Percentiles rank a stretch among this genome's conserved stretches.
Evolutionary conservation across 192 early-diverging fungal species (phyloP).

Genomic region (Chytriomyces sp.): DNA sequence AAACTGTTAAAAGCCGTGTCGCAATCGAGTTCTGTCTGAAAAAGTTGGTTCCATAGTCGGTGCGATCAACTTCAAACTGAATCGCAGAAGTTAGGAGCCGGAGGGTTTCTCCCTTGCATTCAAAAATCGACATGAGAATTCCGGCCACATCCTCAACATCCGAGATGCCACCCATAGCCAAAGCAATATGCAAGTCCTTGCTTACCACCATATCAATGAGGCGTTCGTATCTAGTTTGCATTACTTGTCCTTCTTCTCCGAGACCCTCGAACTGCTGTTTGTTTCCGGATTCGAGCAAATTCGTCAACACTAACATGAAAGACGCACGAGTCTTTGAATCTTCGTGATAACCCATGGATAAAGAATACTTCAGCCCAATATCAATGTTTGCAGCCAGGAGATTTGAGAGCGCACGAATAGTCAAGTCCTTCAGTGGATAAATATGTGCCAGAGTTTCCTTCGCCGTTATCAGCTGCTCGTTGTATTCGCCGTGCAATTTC

Average conservation of each 20-base stretch:
- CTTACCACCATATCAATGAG: slow-evolving; percentile 63
- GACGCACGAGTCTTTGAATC: slow-evolving; percentile 84
- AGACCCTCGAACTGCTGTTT: slow-evolving; percentile 67
- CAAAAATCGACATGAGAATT: slow-evolving; percentile 78
- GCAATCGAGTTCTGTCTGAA: slow-evolving; percentile 93
- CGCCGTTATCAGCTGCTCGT: slow-evolving; percentile 34
- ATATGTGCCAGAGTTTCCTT: slow-evolving; percentile 67
- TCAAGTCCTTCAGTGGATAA: slow-evolving; percentile 75
- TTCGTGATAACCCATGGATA: slow-evolving; percentile 90
- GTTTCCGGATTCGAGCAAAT: slow-evolving; percentile 85
- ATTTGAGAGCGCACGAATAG: slow-evolving; percentile 86
- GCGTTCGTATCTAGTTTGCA: slow-evolving; percentile 76
- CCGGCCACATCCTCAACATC: slow-evolving; percentile 89
- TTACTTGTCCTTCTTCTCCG: slow-evolving; percentile 63
- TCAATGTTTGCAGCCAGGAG: slow-evolving; percentile 91
- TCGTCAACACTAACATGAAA: slow-evolving; percentile 92
- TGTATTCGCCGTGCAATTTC: slow-evolving; percentile 18
- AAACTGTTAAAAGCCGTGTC: slow-evolving; percentile 81
- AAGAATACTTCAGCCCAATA: slow-evolving; percentile 84
- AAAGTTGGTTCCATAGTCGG: slow-evolving; percentile 65
- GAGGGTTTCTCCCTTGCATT: slow-evolving; percentile 70
- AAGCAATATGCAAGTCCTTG: slow-evolving; percentile 69
- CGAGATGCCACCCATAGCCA: slow-evolving; percentile 84
- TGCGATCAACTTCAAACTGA: slow-evolving; percentile 82
- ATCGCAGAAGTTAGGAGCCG: slow-evolving; percentile 79